Evolutionary conservation across 2,329 filamentous ascomycete species (phyloP).

Genomic region (Calonectria pauciramosa): DNA sequence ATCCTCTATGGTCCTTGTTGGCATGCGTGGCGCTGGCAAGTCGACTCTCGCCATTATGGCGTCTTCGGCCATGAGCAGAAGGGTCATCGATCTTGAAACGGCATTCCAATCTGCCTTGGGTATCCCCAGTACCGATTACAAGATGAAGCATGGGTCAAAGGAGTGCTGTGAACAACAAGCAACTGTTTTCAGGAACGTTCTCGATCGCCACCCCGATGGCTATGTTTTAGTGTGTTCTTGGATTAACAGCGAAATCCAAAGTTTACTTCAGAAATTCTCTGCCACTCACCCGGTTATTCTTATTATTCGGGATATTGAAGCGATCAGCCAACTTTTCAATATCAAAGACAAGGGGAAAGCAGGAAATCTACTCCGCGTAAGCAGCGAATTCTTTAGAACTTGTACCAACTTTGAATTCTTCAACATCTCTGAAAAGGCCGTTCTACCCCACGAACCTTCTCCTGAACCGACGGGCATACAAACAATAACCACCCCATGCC

Average conservation of each 20-base stretch:
- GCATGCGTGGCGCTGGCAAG: constrained; percentile 81
- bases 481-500: constrained; percentile 66
- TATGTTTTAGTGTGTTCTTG: constrained; percentile 81
- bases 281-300: constrained; percentile 78
- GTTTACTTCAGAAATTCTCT: constrained; percentile 71
- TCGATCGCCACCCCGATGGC: constrained; percentile 69
- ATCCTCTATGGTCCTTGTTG: constrained; percentile 81
- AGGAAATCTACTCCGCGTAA: constrained; percentile 69
- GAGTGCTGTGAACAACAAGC: constrained; percentile 75
- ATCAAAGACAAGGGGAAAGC: constrained; percentile 68
- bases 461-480: constrained; percentile 41
- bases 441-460: constrained; percentile 36
- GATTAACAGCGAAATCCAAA: constrained; percentile 74
- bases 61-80: constrained; percentile 76
- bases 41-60: constrained; percentile 82
- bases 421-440: constrained; percentile 73
- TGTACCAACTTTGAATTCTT: constrained; percentile 84
- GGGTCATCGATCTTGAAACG: constrained; percentile 77
- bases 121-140: constrained; percentile 72
- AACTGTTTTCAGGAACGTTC: constrained; percentile 70
- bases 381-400: constrained; percentile 69
- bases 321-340: constrained; percentile 74
- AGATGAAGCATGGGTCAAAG: constrained; percentile 71
- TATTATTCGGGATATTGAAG: constrained; percentile 73
- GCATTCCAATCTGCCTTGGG: constrained; percentile 76